These are phyloP conservation scores for Hirsutella thompsonii DNA, from an alignment of 2,329 filamentous ascomycete species.

Conservation along the genomic window DNA sequence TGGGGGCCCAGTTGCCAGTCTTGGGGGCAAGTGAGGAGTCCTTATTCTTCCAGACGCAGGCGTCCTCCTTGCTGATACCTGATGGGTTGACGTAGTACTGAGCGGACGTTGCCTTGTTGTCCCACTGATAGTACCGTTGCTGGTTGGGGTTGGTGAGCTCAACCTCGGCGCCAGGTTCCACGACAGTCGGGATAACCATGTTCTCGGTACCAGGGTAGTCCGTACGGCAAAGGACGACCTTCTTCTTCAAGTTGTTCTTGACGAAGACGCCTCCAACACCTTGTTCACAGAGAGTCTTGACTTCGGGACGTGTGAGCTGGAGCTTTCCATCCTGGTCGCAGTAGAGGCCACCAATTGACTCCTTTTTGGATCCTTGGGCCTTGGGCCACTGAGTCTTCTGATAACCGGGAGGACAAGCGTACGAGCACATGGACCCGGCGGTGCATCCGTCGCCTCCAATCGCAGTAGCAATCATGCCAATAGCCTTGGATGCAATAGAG, in stretches of 20 bases:
- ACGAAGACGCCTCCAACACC: conserved; percentile 62
- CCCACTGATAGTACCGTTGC: conserved; percentile 63
- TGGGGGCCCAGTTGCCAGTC: conserved; percentile 73
- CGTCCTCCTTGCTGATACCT: conserved; percentile 51
- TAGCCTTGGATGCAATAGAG: conserved; percentile 32
- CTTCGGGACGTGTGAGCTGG: conserved; percentile 57
- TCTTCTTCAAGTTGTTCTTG: conserved; percentile 55
- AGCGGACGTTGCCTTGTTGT: conserved; percentile 63
- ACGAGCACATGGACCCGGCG: conserved; percentile 68
- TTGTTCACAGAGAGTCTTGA: conserved; percentile 58
- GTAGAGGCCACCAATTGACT: conserved; percentile 80
- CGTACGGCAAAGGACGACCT: conserved; percentile 76
- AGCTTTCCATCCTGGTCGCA: conserved; percentile 66
- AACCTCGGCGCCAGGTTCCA: conserved; percentile 43
- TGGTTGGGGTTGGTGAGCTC: conserved; percentile 66
- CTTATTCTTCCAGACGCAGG: conserved; percentile 60
- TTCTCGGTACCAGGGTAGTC: conserved; percentile 89
- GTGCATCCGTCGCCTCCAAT: conserved; percentile 47
- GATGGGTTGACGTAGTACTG: conserved; percentile 95
- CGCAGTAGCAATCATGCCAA: conserved; percentile 54
- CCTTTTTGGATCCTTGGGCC: conserved; percentile 61
- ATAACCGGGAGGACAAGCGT: conserved; percentile 83
- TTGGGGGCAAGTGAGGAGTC: conserved; percentile 29
- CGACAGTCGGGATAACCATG: conserved; percentile 68
- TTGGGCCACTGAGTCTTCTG: conserved; percentile 84